phyloP scores from a whole-genome alignment of 176 grass and related monocot genomes.

The Juncus effusus region DNA sequence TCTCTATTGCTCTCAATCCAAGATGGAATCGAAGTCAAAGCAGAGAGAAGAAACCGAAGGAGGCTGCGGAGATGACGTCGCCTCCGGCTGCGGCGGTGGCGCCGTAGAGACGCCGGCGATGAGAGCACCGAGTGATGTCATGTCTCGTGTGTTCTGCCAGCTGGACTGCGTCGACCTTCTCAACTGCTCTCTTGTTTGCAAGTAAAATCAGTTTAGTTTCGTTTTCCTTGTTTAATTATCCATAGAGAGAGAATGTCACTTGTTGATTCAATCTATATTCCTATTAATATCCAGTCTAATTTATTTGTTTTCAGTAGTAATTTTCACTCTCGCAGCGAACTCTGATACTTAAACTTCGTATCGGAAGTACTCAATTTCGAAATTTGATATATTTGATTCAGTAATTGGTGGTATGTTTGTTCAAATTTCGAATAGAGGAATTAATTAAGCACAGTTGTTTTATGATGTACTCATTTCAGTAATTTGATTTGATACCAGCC shows the following conservation, averaged over 20 bases:
- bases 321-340: too few species aligned
- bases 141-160: constrained; percentile 75
- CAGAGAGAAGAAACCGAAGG: neutral
- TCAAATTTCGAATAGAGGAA: too few species aligned
- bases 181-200: constrained; percentile 75
- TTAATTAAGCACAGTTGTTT: neutral
- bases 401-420: too few species aligned
- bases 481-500: neutral
- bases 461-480: neutral
- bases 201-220: constrained; percentile 15
- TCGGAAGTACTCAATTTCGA: too few species aligned
- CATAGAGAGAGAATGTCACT: neutral
- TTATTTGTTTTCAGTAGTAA: constrained; percentile 32
- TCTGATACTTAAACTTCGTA: too few species aligned
- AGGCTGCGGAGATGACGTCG: neutral
- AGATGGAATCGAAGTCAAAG: neutral
- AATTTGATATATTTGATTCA: too few species aligned
- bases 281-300: too few species aligned
- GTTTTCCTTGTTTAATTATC: neutral
- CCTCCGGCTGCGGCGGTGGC: neutral
- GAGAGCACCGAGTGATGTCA: constrained; percentile 52
- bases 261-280: too few species aligned
- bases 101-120: constrained; percentile 29
- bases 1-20: too few species aligned
- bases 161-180: constrained; percentile 88